Base-by-base conservation (phyloP, 208 protist genomes). In the Sergeia podlipaevii region DNA sequence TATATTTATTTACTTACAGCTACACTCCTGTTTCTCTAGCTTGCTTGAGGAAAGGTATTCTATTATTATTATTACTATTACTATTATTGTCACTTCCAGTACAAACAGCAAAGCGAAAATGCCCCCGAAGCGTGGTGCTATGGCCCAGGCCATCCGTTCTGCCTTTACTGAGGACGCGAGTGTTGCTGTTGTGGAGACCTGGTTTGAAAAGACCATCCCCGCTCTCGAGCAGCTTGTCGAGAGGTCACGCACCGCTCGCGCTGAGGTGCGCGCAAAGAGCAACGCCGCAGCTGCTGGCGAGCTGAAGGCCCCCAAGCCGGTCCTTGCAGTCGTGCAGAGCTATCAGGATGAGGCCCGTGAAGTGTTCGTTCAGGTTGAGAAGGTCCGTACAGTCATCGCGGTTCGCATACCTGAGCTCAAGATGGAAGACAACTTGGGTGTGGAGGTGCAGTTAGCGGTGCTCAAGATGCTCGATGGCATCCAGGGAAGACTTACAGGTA, bases 371-470 rank as follows among this genome's bases (percentile, higher is more conserved):
- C 47, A 63, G 10, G 75, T 70, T 26, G 70, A 93, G 53, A 49
- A 57, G 32, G 54, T 93, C 23, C 82, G 80, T 41, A 79, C 77
- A 28, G 80, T 91, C 26, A 83, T 93, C 36, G 17, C 52, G 6
- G 65, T 85, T 28, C 86, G 86, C 52, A 76, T 93, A 26, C 86
- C 86, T 0, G 82, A 90, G 67, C 27, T 70, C 17, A 93, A 93
- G 73, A 74, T 87, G 60, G 86, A 93, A 59, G 86, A 93, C 61
- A 93, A 93, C 65, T 72, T 89, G 21, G 86, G 86, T 13, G 86
- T 93, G 18, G 75, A 62, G 29, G 86, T 93, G 70, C 86, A 93
- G 72, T 51, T 81, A 60, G 41, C 50, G 0, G 80, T 89, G 20
- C 52, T 91, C 33, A 72, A 77, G 51, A 64, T 72, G 67, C 54